Evolutionary conservation across 805 yeast genomes (phyloP), one percentile per base, ranked within the genome.

Genomic region (Citeromyces nyonsensis): DNA sequence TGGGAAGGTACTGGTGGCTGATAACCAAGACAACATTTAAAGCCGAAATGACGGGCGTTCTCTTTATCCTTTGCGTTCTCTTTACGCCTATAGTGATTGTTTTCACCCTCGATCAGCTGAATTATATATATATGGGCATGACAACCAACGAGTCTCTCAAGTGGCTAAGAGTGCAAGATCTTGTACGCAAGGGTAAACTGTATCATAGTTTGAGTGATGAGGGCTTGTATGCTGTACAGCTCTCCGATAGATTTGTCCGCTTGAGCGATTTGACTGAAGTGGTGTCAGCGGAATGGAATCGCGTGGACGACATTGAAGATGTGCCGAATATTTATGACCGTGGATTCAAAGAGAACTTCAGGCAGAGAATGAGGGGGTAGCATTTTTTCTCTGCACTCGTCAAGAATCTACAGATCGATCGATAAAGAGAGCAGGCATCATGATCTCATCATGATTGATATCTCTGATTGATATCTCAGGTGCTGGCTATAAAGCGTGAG

Each of bases 121-220:
- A 69, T 41, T 63, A 64, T 42, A 40, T 65, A 10, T 68, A 69
- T 39, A 44, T 69, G 32, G 77, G 77, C 2, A 70, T 66, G 9
- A 67, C 75, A 18, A 69, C 77, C 5, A 69, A 66, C 42, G 77
- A 69, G 43, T 50, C 61, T 0, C 60, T 56, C 10, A 69, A 69
- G 43, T 69, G 77, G 77, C 60, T 56, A 10, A 65, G 58, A 18
- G 52, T 69, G n/a, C 60, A 61, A 26, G 49, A 57, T 30, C 45
- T 66, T 33, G 43, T 61, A 2, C 31, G 41, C 10, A 24, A 45
- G 6, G 46, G 49, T 0, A 29, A 48, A 5, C 47, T 64, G 3
- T 61, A 49, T 39, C 35, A 47, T 15, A 38, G 36, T 2, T 25
- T 26, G 3, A 25, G 28, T 13, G 30, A 30, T 3, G 42, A 36